These are phyloP conservation scores for Rutstroemia sp. DNA, from an alignment of 2,329 filamentous ascomycete species.

Conservation along the genomic window DNA sequence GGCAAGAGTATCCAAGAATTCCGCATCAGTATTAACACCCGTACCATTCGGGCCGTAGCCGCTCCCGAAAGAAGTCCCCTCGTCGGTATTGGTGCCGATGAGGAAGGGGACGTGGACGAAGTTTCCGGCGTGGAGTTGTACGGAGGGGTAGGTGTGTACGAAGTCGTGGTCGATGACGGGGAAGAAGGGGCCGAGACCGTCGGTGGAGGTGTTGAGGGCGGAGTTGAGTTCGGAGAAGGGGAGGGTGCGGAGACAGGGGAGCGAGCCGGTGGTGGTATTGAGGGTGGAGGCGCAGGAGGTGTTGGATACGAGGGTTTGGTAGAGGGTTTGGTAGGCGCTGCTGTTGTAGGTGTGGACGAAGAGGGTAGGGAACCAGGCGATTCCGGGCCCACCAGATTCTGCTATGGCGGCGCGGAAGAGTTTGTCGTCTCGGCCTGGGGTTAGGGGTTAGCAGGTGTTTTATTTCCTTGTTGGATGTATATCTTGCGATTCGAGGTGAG, in stretches of 20 bases:
- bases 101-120: slow-evolving; percentile 38
- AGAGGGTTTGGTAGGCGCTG: slow-evolving; percentile 18
- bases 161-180: slow-evolving; percentile 33
- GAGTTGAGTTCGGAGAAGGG: slow-evolving; percentile 25
- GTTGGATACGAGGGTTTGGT: slow-evolving; percentile 31
- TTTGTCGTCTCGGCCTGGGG: slow-evolving; percentile 41
- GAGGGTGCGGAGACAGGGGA: slow-evolving; percentile 26
- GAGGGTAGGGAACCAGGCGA: slow-evolving; percentile 7
- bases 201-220: slow-evolving; percentile 26
- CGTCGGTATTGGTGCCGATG: slow-evolving; percentile 32
- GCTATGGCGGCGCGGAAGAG: slow-evolving; percentile 45
- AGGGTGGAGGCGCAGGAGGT: slow-evolving; percentile 20
- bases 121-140: slow-evolving; percentile 39
- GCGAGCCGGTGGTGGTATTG: slow-evolving; percentile 27
- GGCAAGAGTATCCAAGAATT: slow-evolving; percentile 11
- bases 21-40: slow-evolving; percentile 23
- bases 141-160: slow-evolving; percentile 39
- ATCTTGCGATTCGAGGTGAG: neutral
- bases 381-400: slow-evolving; percentile 33
- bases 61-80: slow-evolving; percentile 35
- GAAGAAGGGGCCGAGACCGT: slow-evolving; percentile 29
- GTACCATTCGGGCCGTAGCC: neutral
- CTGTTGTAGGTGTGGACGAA: slow-evolving; percentile 12
- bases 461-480: neutral
- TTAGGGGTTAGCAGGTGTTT: neutral